Evolutionary conservation across 495 filamentous ascomycete genomes (phyloP).

Genomic region (Aspergillus nidulans): DNA sequence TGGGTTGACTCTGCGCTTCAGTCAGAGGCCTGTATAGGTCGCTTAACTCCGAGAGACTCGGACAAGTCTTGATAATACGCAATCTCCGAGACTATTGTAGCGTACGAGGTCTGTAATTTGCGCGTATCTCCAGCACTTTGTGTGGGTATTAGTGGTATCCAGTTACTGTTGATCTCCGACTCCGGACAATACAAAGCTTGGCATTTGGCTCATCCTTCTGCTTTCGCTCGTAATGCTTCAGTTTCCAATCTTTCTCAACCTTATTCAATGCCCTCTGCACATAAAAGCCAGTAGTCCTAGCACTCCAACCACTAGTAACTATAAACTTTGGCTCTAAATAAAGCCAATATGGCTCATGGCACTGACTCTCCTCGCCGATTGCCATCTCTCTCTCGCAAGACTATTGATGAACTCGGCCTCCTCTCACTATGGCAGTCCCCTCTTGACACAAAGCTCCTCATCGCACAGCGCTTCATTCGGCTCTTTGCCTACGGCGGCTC

Average conservation of each 20-base stretch:
- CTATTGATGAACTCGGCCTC: conserved; percentile 36
- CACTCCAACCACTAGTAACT: neutral
- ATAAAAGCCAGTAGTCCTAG: neutral
- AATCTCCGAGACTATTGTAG: neutral
- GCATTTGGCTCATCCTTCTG: neutral
- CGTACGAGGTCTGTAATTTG: neutral
- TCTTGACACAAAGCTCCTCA: conserved; percentile 69
- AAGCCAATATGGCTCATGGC: neutral
- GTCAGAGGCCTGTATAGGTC: neutral
- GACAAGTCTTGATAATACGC: neutral
- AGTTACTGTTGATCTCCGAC: neutral
- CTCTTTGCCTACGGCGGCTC: conserved; percentile 76
- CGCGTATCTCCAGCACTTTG: neutral
- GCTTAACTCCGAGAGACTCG: neutral
- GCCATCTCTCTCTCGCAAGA: neutral
- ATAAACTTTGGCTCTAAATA: neutral
- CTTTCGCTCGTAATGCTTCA: neutral
- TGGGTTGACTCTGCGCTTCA: neutral
- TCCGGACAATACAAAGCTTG: neutral
- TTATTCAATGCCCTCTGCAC: neutral
- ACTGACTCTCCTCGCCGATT: neutral
- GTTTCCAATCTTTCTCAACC: neutral
- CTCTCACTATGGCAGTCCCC: conserved; percentile 37
- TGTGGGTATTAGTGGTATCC: neutral
- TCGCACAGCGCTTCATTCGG: conserved; percentile 69